Base-by-base conservation (phyloP, 306 rosid species). In the Oemleria cerasiformis region DNA sequence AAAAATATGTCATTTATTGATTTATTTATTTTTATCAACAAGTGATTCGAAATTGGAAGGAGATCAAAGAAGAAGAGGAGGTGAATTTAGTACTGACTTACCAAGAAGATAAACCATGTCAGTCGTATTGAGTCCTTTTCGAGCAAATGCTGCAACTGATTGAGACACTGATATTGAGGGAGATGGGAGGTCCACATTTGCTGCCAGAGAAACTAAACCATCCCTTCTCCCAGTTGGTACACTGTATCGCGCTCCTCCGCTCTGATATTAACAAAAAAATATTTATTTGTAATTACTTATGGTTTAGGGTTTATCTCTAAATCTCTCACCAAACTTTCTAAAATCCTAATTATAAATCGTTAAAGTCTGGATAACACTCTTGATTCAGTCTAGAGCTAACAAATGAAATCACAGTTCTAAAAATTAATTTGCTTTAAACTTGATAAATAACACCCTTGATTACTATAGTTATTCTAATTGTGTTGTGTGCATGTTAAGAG, bases 51-150 rank as follows among this genome's bases (percentile, higher is more conserved):
- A 9, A 65, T 45, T 14, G 15, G 19, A 30, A 67, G 34, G 34
- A 50, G 5, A 51, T n/a, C 60, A 19, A 36, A 36, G 10, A 19
- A 8, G 2, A 2, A 25, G 30, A 11, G 7, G 2, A 19, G 61
- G 11, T 8, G 13, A 44, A 34, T 36, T 14, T 15, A 30, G 54
- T 10, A 36, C 17, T 23, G 8, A 53, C 30, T n/a, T 77, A 83
- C 86, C 86, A 6, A 77, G 72, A 77, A 83, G 84, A 80, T 69
- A 55, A 60, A 80, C 84, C 87, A 83, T 83, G 40, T 83, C 84
- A 23, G 51, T 49, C 16, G 3, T 48, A 62, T 4, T 9, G 6
- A 80, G 61, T 42, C 73, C 73, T 41, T 78, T 77, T 6, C 5
- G 20, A 4, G 44, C 25, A 45, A 83, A 84, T 15, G 63, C 78